These are phyloP conservation scores for Botrytis paeoniae DNA, from an alignment of 2,329 filamentous ascomycete species.

Conservation along the genomic window DNA sequence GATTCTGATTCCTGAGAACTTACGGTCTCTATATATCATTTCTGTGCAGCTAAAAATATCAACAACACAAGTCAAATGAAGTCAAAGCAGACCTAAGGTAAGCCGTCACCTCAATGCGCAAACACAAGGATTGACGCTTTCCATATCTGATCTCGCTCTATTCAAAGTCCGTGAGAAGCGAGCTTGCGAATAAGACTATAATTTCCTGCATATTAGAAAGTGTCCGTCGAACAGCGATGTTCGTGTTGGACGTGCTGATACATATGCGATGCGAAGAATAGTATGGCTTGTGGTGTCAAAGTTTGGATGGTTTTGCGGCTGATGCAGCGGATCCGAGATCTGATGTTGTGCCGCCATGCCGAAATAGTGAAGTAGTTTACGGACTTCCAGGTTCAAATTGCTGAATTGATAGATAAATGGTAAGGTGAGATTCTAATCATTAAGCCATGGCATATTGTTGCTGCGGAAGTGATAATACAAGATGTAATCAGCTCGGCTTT, in stretches of 20 bases:
- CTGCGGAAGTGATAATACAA: background rate
- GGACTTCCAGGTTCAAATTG: slow-evolving; percentile 16
- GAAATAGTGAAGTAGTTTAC: background rate
- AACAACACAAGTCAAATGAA: background rate
- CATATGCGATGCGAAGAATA: background rate
- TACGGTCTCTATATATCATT: slow-evolving; percentile 2
- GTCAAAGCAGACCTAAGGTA: slow-evolving; percentile 10
- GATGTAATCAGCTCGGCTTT: slow-evolving; percentile 3
- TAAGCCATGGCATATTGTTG: background rate
- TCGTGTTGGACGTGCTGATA: background rate
- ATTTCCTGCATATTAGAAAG: background rate
- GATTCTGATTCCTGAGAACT: background rate
- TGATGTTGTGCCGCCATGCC: background rate
- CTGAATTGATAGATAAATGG: background rate
- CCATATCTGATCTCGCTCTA: slow-evolving; percentile 13
- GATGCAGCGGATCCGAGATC: slow-evolving; percentile 7
- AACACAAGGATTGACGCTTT: background rate
- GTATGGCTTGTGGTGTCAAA: background rate
- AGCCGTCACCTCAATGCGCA: slow-evolving; percentile 11
- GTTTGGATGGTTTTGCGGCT: slow-evolving; percentile 4
- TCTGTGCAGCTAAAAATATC: background rate
- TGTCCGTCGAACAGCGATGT: background rate
- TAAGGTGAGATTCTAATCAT: background rate
- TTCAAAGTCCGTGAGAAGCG: slow-evolving; percentile 7
- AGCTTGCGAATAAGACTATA: slow-evolving; percentile 1